These are phyloP conservation scores for Hypoxylon fragiforme DNA, from an alignment of 495 filamentous ascomycete genomes.

Conservation along the genomic window DNA sequence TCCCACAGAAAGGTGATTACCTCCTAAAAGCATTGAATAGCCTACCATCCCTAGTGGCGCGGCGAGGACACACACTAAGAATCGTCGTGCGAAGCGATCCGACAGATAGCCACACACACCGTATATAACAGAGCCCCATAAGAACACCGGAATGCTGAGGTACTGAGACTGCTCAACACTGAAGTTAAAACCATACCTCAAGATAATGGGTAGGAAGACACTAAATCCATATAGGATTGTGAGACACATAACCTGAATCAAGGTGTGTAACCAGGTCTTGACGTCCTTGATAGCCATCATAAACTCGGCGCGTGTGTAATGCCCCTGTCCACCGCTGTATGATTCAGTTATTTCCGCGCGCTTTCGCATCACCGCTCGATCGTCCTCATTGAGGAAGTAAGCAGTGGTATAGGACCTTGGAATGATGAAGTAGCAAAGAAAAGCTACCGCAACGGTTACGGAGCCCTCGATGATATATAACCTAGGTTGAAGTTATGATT, in stretches of 20 bases:
- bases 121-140: slow-evolving; percentile 65
- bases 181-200: slow-evolving; percentile 68
- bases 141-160: slow-evolving; percentile 71
- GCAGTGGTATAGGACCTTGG: slow-evolving; percentile 44
- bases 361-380: slow-evolving; percentile 54
- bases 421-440: slow-evolving; percentile 38
- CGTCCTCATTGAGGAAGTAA: slow-evolving; percentile 59
- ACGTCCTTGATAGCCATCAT: slow-evolving; percentile 55
- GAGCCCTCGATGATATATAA: slow-evolving; percentile 47
- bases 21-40: slow-evolving; percentile 62
- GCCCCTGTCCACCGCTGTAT: slow-evolving; percentile 60
- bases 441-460: slow-evolving; percentile 39
- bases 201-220: slow-evolving; percentile 75
- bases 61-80: slow-evolving; percentile 58
- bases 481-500: too few species aligned
- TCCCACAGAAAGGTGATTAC: slow-evolving; percentile 52
- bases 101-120: slow-evolving; percentile 60
- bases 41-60: slow-evolving; percentile 61
- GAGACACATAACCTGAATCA: slow-evolving; percentile 64
- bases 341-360: slow-evolving; percentile 54
- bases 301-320: slow-evolving; percentile 56
- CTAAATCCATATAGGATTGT: slow-evolving; percentile 74
- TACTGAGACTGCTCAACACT: slow-evolving; percentile 64
- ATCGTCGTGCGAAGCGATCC: slow-evolving; percentile 61
- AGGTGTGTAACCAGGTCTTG: slow-evolving; percentile 62